Base-by-base conservation (phyloP, 1,139 yeast species). In the Tardiomyces digboiensis region DNA sequence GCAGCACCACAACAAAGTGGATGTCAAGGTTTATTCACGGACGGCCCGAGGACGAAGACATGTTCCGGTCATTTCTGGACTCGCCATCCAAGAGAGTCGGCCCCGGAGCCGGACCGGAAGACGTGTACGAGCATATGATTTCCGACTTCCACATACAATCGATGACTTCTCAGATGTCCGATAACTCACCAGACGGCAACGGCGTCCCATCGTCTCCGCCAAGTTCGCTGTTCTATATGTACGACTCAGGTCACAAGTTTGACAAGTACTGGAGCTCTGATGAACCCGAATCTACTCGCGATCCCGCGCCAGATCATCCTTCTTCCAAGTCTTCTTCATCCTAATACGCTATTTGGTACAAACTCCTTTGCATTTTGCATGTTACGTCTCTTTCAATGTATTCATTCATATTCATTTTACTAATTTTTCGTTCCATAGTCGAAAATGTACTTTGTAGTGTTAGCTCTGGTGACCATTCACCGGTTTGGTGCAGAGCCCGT, bases 11-110 rank as follows among this genome's bases (percentile, higher is more conserved):
- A 7, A 42, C 47, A 19, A 55, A 52, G 39, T 59, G 63, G 62
- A 48, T 59, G 41, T 45, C 54, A 21, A 50, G 53, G 41, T 50
- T 55, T 26, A 53, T 59, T 44, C 56, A 55, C 39, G 46, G 51
- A 3, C 48, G 51, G 8, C 40, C 44, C 5, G 50, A 49, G 23
- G 59, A 54, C 12, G 56, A 52, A n/a, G 60, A 55, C 36, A 48
- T 54, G 16, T 57, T 59, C 46, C 58, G 55, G 44, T 52, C 59
- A 21, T 55, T 60, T 36, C 48, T 60, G 47, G 57, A 55, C 33
- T 56, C 61, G n/a, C 64, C 64, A 2, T 50, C 60, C 14, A 46
- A 47, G 38, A 39, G 20, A 43, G 46, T 19, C 41, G 44, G 36
- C 48, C 41, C 33, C 33, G 22, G 21, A 22, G 42, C 46, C 26